Evolutionary conservation across 208 protist species (phyloP).

Genomic region (Wallacemonas sp.): DNA sequence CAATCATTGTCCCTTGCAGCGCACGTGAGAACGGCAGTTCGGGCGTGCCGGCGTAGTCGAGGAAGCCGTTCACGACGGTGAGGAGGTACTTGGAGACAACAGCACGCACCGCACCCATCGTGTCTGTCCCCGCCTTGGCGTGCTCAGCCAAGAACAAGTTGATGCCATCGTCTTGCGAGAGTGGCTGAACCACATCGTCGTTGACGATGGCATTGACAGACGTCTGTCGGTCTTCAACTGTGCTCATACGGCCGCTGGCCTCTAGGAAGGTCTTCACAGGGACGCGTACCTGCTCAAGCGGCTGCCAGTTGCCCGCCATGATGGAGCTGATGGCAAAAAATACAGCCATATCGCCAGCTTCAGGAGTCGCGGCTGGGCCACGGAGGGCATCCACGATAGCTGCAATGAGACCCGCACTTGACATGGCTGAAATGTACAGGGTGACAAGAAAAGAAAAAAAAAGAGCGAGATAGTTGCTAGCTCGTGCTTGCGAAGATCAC

Average conservation of each 20-base stretch:
- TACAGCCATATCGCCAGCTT: conserved; percentile 18
- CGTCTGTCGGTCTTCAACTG: conserved; percentile 7
- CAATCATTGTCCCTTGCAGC: conserved; percentile 18
- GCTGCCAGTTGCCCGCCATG: conserved; percentile 24
- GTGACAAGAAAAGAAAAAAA: conserved; percentile 10
- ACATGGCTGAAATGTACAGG: neutral
- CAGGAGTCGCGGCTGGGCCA: neutral
- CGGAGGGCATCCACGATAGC: conserved; percentile 18
- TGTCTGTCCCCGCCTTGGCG: conserved; percentile 10
- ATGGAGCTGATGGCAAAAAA: conserved; percentile 19
- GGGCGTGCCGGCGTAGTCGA: conserved; percentile 23
- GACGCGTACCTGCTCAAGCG: conserved; percentile 20
- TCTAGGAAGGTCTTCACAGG: conserved; percentile 25
- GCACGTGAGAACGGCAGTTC: conserved; percentile 22
- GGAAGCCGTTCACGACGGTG: conserved; percentile 18
- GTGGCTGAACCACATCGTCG: conserved; percentile 1
- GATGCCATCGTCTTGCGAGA: conserved; percentile 13
- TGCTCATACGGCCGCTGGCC: conserved; percentile 17
- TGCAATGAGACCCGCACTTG: conserved; percentile 6
- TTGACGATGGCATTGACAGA: conserved; percentile 6
- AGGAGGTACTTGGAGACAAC: conserved; percentile 17
- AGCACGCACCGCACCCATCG: neutral
- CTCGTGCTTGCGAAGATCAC: too few relatives aligned
- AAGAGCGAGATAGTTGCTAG: too few relatives aligned
- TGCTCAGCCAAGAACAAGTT: conserved; percentile 19